These are phyloP conservation scores for Saturnispora dispora DNA, from an alignment of 805 yeast species.

Conservation along the genomic window DNA sequence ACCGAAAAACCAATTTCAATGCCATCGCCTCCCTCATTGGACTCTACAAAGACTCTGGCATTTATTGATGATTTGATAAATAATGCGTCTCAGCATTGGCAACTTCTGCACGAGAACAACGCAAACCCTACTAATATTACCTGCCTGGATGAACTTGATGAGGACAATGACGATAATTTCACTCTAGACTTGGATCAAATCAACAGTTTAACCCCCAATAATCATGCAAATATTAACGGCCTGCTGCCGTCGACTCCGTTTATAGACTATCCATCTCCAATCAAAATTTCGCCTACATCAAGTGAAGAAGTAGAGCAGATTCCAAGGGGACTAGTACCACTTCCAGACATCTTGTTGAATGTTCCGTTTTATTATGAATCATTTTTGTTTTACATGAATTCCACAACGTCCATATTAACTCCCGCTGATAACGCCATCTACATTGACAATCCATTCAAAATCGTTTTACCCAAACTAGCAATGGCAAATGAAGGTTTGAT, in stretches of 20 bases:
- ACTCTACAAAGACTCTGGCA: constrained; percentile 2
- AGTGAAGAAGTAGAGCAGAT: constrained; percentile 19
- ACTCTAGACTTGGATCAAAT: constrained; percentile 15
- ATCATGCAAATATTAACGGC: neutral
- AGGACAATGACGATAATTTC: constrained; percentile 2
- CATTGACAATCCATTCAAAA: constrained; percentile 62
- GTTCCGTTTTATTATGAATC: constrained; percentile 54
- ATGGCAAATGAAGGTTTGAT: constrained; percentile 47
- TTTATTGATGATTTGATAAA: constrained; percentile 15
- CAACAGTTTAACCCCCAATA: neutral
- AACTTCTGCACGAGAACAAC: neutral
- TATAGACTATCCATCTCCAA: constrained; percentile 5
- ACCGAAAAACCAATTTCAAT: neutral
- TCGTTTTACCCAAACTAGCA: constrained; percentile 60
- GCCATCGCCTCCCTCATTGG: neutral
- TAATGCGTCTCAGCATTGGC: constrained; percentile 9
- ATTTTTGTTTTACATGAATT: constrained; percentile 53
- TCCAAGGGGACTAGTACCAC: constrained; percentile 33
- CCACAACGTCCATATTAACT: constrained; percentile 52
- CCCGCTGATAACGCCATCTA: constrained; percentile 54
- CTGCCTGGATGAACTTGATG: neutral
- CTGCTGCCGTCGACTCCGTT: constrained; percentile 13
- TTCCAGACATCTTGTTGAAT: constrained; percentile 52
- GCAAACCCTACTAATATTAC: neutral
- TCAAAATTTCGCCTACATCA: constrained; percentile 10